Conservation (phyloP, 805 yeast species). For the Candida andamanensis region DNA sequence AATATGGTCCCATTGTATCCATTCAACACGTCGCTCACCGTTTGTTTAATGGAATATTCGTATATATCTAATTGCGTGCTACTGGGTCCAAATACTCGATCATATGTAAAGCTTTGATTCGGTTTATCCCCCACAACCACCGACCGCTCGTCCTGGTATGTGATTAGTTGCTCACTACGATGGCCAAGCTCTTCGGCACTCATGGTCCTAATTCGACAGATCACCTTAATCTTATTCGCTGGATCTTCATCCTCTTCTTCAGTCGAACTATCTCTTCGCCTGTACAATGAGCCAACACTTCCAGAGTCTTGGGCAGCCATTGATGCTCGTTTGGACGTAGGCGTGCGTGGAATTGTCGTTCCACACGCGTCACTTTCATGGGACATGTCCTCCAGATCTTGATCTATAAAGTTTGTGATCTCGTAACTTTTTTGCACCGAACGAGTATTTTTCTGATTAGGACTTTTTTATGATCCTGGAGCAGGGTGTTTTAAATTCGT, state of each 20-base stretch:
- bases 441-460: too few relatives aligned
- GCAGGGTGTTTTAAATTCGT: too few relatives aligned
- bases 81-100: slow-evolving; percentile 51
- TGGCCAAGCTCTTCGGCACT: not conserved
- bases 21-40: slow-evolving; percentile 62
- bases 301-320: too few relatives aligned
- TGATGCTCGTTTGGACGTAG: too few relatives aligned
- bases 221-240: slow-evolving; percentile 50
- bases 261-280: too few relatives aligned
- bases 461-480: too few relatives aligned
- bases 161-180: slow-evolving; percentile 4
- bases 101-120: slow-evolving; percentile 50
- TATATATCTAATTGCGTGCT: slow-evolving; percentile 56
- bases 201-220: slow-evolving; percentile 57
- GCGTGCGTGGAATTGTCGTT: too few relatives aligned
- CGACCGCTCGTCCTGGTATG: slow-evolving; percentile 15
- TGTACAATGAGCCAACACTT: too few relatives aligned
- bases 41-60: slow-evolving; percentile 51
- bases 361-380: too few relatives aligned
- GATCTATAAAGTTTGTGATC: too few relatives aligned
- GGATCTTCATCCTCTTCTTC: not conserved
- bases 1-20: slow-evolving; percentile 78
- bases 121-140: slow-evolving; percentile 24
- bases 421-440: too few relatives aligned
- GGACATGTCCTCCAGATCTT: too few relatives aligned